Evolutionary conservation across 225 moss, liverwort and hornwort species (phyloP), one percentile per base, ranked within the genome.

Genomic region (Bryum argenteum): DNA sequence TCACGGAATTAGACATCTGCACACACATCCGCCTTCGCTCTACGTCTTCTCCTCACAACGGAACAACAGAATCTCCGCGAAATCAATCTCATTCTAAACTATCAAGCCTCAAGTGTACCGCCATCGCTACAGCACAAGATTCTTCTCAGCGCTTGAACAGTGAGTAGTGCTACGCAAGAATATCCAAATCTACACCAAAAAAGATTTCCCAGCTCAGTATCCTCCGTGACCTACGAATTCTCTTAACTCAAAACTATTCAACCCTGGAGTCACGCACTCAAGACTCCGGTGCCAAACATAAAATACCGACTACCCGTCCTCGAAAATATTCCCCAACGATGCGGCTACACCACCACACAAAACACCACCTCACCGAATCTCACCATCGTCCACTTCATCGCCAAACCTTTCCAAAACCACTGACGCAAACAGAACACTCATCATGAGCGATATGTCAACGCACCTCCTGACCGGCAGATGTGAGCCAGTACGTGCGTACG

Each of bases 91-190:
- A 62, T 19, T 61, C 43, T 53, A 42, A 11, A 58, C 16, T 58
- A 28, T 16, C 28, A 15, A 11, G 58, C 52, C 41, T 42, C 24
- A 66, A 60, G 9, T 13, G 58, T 43, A 52, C 66, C 60, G 21
- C 53, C 66, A 52, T 52, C 70, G 66, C 71, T 71, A 78, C 71
- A 72, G 77, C 59, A 69, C 42, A 38, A 54, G 67, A 67, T 67
- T 67, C 10, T 59, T 52, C 48, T 21, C 10, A 41, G 42, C 65
- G 19, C 15, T 42, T 59, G 42, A 66, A 71, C 65, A 48, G 48
- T 48, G 33, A 77, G 66, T 72, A 52, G 2, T 43, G 71, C 60
- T 52, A 71, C 59, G 52, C 71, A 71, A 28, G 44, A 52, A 17
- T 66, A 71, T 71, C 71, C 71, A 71, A 20, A 54, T 78, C 78